Percentiles rank a stretch among this genome's conserved stretches.
phyloP scores from a whole-genome alignment of 371 early-diverging fungal genomes.

The Rhizomucor pusillus region DNA sequence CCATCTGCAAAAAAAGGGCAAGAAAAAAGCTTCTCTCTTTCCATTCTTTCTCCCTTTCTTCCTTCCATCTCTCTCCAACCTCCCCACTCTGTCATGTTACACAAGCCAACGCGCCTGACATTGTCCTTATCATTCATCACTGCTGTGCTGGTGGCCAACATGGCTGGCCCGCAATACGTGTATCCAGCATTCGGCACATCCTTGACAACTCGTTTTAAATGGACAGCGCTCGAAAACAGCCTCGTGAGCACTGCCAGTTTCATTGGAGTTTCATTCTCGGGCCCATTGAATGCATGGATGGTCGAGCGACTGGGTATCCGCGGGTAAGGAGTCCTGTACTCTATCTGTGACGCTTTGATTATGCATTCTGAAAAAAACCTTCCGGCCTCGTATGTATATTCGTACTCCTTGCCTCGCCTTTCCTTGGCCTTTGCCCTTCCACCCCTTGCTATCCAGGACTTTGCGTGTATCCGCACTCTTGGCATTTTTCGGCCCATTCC shows the following conservation, averaged over 20 bases:
- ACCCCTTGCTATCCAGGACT: conserved; percentile 13
- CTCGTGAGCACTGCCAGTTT: conserved; percentile 48
- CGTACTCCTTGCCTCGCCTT: too few species aligned
- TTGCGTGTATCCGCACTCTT: conserved; percentile 31
- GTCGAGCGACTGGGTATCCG: conserved; percentile 26
- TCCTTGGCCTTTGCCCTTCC: too few species aligned
- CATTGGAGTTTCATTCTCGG: conserved; percentile 45
- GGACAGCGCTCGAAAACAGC: conserved; percentile 42
- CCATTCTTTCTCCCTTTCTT: not conserved
- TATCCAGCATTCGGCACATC: conserved; percentile 42
- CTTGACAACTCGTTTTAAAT: conserved; percentile 30
- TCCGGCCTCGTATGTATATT: too few species aligned
- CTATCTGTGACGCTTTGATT: too few species aligned
- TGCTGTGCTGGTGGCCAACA: conserved; percentile 38
- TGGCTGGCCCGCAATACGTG: conserved; percentile 48
- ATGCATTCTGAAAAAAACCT: not conserved
- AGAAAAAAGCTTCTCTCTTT: conserved; percentile 1
- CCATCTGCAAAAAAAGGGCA: not conserved
- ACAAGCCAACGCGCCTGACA: conserved; percentile 1
- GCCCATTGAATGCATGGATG: conserved; percentile 42
- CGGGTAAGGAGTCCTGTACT: conserved; percentile 17
- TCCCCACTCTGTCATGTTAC: conserved; percentile 6
- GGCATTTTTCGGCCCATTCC: conserved; percentile 30
- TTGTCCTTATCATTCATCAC: conserved; percentile 24
- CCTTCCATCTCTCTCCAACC: not conserved